Percentiles rank a stretch among this genome's conserved stretches.
Evolutionary conservation across 78 protist species (phyloP).

Genomic region (Speleostelium caveatum): DNA sequence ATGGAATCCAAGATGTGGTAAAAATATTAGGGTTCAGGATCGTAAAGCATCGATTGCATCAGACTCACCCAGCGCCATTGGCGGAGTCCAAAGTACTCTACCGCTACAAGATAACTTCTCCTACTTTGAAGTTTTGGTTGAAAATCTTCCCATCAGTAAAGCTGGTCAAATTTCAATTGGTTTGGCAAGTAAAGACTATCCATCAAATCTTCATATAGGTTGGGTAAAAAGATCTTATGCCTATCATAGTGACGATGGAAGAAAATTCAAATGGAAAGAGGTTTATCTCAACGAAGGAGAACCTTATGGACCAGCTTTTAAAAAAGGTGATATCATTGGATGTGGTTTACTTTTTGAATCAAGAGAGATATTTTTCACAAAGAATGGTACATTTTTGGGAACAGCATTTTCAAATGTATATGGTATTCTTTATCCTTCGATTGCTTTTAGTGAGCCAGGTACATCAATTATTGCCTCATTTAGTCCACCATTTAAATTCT

Average conservation of each 20-base stretch:
- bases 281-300: slow-evolving; percentile 53
- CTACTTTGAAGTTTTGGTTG: slow-evolving; percentile 50
- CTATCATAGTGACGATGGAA: slow-evolving; percentile 75
- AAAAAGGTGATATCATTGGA: slow-evolving; percentile 67
- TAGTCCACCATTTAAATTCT: slow-evolving; percentile 58
- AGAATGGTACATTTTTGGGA: slow-evolving; percentile 60
- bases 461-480: slow-evolving; percentile 35
- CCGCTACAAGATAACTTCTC: slow-evolving; percentile 32
- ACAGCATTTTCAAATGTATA: slow-evolving; percentile 56
- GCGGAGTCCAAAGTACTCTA: slow-evolving; percentile 56
- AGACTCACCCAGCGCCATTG: slow-evolving; percentile 24
- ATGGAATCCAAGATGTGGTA: slow-evolving; percentile 39
- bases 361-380: slow-evolving; percentile 66
- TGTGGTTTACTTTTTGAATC: slow-evolving; percentile 42
- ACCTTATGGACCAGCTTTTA: slow-evolving; percentile 50
- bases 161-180: slow-evolving; percentile 50
- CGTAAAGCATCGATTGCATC: slow-evolving; percentile 8
- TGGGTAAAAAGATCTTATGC: slow-evolving; percentile 67
- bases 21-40: slow-evolving; percentile 3
- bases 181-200: slow-evolving; percentile 41
- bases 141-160: neutral
- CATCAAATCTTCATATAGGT: slow-evolving; percentile 37
- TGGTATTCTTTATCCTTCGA: slow-evolving; percentile 46
- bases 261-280: slow-evolving; percentile 65
- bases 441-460: slow-evolving; percentile 70